phyloP scores from a whole-genome alignment of 2,329 filamentous ascomycete species.

The Alternaria sp. region DNA sequence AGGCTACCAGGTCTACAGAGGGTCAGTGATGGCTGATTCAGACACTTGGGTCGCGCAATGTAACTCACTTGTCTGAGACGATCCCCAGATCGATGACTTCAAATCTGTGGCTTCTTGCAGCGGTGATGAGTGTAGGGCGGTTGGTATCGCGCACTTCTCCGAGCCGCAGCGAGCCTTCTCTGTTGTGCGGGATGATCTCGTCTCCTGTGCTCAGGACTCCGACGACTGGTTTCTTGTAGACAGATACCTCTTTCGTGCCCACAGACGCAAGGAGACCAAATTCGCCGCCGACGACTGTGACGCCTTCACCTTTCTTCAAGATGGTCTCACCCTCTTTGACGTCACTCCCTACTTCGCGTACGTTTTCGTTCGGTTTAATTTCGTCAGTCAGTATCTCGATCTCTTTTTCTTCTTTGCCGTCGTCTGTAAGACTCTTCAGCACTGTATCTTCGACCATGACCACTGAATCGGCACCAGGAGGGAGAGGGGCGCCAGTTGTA shows the following conservation, averaged over 20 bases:
- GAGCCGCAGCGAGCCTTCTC: constrained; percentile 68
- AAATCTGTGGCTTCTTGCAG: constrained; percentile 77
- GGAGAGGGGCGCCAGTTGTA: constrained; percentile 92
- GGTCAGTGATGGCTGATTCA: not conserved
- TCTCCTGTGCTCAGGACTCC: constrained; percentile 94
- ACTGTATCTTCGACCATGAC: constrained; percentile 97
- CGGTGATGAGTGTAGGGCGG: constrained; percentile 83
- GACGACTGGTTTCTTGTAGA: constrained; percentile 80
- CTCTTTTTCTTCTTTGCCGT: constrained; percentile 84
- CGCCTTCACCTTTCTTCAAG: constrained; percentile 78
- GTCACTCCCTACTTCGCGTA: constrained; percentile 91
- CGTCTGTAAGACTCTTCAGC: constrained; percentile 76
- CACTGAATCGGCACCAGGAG: constrained; percentile 86
- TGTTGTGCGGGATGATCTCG: constrained; percentile 82
- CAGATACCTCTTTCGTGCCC: constrained; percentile 73
- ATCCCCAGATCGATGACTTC: constrained; percentile 87
- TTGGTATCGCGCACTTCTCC: constrained; percentile 97
- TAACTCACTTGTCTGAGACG: constrained; percentile 70
- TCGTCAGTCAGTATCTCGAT: constrained; percentile 84
- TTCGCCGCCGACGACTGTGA: constrained; percentile 88
- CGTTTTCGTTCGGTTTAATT: constrained; percentile 82
- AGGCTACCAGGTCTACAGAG: constrained; percentile 68
- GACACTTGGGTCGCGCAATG: not conserved
- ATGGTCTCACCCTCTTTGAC: constrained; percentile 75
- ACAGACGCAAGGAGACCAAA: constrained; percentile 89